Conservation (phyloP, 2,329 filamentous ascomycete species). For the Colletotrichum sp. region DNA sequence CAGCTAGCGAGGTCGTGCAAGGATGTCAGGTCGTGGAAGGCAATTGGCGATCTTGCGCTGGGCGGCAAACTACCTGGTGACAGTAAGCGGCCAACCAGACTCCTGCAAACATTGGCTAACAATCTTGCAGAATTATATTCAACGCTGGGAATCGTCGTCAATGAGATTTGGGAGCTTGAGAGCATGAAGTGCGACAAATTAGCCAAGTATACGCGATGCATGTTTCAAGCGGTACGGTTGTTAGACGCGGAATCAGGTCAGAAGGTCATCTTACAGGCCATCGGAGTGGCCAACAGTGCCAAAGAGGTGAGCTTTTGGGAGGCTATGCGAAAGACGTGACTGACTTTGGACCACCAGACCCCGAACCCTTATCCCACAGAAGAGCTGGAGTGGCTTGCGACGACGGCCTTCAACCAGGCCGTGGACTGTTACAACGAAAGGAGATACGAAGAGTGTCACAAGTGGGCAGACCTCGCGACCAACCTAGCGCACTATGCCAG, state of each 20-base stretch:
- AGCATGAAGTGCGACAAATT: conserved; percentile 64
- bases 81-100: conserved; percentile 39
- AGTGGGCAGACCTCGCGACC: conserved; percentile 69
- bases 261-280: conserved; percentile 68
- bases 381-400: conserved; percentile 80
- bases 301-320: conserved; percentile 42
- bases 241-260: conserved; percentile 61
- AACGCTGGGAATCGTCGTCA: conserved; percentile 71
- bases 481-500: conserved; percentile 63
- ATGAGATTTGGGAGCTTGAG: conserved; percentile 66
- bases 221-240: conserved; percentile 72
- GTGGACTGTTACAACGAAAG: conserved; percentile 67
- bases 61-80: conserved; percentile 55
- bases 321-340: background rate
- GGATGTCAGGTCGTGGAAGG: conserved; percentile 57
- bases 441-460: conserved; percentile 58
- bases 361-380: conserved; percentile 61
- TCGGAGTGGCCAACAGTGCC: conserved; percentile 56
- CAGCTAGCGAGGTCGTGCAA: conserved; percentile 50
- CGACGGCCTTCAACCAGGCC: conserved; percentile 72
- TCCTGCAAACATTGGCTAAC: background rate
- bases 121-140: conserved; percentile 49
- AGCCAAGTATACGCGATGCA: conserved; percentile 78
- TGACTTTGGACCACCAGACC: conserved; percentile 33
- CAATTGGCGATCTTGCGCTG: conserved; percentile 71